Conservation (phyloP, 106 monocot genomes). For the Chionographis japonica region DNA sequence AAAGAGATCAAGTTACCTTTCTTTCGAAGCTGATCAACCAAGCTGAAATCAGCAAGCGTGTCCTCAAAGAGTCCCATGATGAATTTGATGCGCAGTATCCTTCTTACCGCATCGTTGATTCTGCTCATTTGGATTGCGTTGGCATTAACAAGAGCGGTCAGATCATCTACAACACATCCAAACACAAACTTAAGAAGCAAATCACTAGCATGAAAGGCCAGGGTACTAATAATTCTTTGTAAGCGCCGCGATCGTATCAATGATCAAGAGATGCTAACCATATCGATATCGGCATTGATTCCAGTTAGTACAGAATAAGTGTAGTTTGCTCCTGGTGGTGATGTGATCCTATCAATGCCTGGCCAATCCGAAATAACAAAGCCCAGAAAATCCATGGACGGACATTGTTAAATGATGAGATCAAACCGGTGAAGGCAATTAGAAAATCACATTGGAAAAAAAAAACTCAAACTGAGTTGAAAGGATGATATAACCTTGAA, state of each 20-base stretch:
- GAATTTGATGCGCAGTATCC: slow-evolving; percentile 80
- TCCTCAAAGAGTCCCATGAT: slow-evolving; percentile 77
- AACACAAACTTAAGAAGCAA: not conserved
- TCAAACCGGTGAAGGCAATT: not conserved
- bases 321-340: slow-evolving; percentile 62
- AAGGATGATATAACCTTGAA: slow-evolving; percentile 32
- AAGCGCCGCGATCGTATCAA: too few species aligned
- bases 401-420: not conserved
- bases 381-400: slow-evolving; percentile 38
- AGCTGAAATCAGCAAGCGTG: slow-evolving; percentile 53
- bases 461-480: not conserved
- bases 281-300: slow-evolving; percentile 71
- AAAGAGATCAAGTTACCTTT: slow-evolving; percentile 31
- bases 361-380: slow-evolving; percentile 88
- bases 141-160: slow-evolving; percentile 40
- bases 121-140: slow-evolving; percentile 57
- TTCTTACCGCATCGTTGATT: slow-evolving; percentile 76
- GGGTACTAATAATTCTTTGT: too few species aligned
- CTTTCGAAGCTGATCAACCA: slow-evolving; percentile 58
- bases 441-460: not conserved
- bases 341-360: slow-evolving; percentile 78
- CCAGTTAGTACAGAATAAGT: slow-evolving; percentile 66
- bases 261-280: slow-evolving; percentile 38
- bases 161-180: slow-evolving; percentile 35
- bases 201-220: too few species aligned